Conservation (phyloP, 441 rosid genomes). For the Erodium trifolium region DNA sequence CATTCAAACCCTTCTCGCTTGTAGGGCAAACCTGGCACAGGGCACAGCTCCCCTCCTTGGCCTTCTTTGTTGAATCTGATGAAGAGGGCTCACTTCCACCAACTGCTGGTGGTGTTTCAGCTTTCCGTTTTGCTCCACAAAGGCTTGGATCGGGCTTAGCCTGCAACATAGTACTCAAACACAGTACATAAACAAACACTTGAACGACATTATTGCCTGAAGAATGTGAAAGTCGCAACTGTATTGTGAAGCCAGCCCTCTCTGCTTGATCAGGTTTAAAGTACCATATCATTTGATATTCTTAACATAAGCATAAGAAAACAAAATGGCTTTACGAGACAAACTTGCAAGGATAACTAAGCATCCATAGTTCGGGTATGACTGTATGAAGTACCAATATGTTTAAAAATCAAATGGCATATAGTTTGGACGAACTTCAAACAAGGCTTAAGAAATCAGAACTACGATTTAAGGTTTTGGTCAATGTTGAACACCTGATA, state of each 20-base stretch:
- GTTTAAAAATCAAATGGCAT: too few species aligned
- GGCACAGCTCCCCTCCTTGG: conserved; percentile 42
- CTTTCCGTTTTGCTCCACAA: conserved; percentile 35
- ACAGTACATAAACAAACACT: conserved; percentile 16
- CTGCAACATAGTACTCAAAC: conserved; percentile 33
- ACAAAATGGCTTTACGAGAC: background rate
- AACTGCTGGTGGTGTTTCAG: conserved; percentile 6
- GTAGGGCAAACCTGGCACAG: conserved; percentile 35
- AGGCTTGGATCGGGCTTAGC: conserved; percentile 35
- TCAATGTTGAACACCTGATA: background rate
- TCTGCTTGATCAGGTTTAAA: too few species aligned
- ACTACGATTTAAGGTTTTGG: background rate
- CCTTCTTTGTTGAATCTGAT: conserved; percentile 22
- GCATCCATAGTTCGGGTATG: background rate
- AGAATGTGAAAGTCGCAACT: too few species aligned
- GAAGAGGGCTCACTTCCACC: conserved; percentile 16
- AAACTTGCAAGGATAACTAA: background rate
- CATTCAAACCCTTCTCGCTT: conserved; percentile 32
- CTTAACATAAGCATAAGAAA: too few species aligned
- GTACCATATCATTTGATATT: too few species aligned
- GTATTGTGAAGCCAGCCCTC: too few species aligned
- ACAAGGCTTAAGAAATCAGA: background rate
- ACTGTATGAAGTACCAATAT: background rate
- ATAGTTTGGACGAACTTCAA: background rate
- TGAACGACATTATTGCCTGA: too few species aligned